Percentiles rank a stretch among this genome's conserved stretches.
Evolutionary conservation across 805 yeast genomes (phyloP).

Genomic region (Wickerhamiella cacticola): DNA sequence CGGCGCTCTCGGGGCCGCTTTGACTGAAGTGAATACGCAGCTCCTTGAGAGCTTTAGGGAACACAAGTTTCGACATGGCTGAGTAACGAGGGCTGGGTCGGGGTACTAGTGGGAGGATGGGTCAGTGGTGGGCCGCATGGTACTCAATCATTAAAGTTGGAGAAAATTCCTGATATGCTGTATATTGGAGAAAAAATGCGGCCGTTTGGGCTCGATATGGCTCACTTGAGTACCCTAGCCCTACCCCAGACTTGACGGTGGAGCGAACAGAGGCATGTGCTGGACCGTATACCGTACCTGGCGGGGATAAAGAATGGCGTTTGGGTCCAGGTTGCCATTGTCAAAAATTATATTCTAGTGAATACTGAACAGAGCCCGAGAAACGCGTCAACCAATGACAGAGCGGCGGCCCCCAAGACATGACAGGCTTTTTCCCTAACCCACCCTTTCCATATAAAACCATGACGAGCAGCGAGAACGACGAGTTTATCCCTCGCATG

Average conservation of each 20-base stretch:
- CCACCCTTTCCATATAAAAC: neutral
- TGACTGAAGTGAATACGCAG: slow-evolving; percentile 73
- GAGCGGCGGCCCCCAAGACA: neutral
- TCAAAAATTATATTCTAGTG: too few species aligned
- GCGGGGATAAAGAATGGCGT: neutral
- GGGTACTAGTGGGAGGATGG: neutral
- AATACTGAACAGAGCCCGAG: too few species aligned
- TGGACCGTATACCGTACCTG: too few species aligned
- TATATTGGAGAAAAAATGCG: too few species aligned
- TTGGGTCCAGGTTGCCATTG: too few species aligned
- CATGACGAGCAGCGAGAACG: neutral
- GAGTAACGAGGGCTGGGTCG: neutral
- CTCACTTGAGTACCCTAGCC: neutral
- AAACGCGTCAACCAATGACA: neutral
- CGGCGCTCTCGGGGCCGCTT: slow-evolving; percentile 57
- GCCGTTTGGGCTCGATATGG: too few species aligned
- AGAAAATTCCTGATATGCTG: neutral
- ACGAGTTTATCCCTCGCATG: slow-evolving; percentile 2
- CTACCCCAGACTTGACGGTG: slow-evolving; percentile 4
- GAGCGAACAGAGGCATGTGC: too few species aligned
- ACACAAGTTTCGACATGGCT: slow-evolving; percentile 14
- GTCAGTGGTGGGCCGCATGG: neutral
- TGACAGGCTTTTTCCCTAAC: neutral
- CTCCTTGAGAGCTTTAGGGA: slow-evolving; percentile 51
- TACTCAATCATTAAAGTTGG: too few species aligned